Evolutionary conservation across 2,329 filamentous ascomycete species (phyloP), one percentile per base, ranked within the genome.

Genomic region (Sporothrix euskadiensis): DNA sequence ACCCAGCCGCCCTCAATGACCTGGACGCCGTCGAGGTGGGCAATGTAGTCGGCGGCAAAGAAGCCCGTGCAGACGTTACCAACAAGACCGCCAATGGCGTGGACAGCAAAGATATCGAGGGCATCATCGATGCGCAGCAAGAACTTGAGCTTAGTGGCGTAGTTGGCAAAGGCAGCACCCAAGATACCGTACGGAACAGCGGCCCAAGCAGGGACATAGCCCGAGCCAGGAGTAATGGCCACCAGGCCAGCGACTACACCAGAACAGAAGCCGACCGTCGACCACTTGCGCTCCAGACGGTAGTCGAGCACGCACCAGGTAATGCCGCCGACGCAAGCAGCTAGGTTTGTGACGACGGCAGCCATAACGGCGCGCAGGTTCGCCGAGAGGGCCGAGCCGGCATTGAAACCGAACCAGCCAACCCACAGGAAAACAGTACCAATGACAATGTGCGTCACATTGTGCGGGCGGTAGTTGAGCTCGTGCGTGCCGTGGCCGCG

Each of bases 401-500:
- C 94, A 82, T 97, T 98, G 88, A 98, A 98, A 68, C 94, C 94
- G 80, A 97, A 96, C 94, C 94, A 98, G 74, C 94, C 94, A 63
- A 97, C 92, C 94, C 94, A 98, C 69, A 97, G 87, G 82, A 91
- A 88, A 35, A 91, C 87, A 4, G 92, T 93, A 30, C 92, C 91
- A 65, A 94, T 85, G 66, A 93, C 89, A 76, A 93, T 89, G 77
- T 92, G 86, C 73, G 91, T 92, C 61, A 92, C 90, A 79, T 92
- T 93, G 82, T 94, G 91, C 9, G 91, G 90, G 44, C 88, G 87
- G 83, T 91, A 91, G 4, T 89, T 88, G 3, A 90, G 87, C 61
- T 89, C 87, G 74, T 89, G 85, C 69, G 87, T 85, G 78, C 82
- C 86, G 82, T 91, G 89, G 76, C 88, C 89, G 44, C 84, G 83